phyloP scores from a whole-genome alignment of 2,329 filamentous ascomycete genomes.

The Fusarium anguioides region DNA sequence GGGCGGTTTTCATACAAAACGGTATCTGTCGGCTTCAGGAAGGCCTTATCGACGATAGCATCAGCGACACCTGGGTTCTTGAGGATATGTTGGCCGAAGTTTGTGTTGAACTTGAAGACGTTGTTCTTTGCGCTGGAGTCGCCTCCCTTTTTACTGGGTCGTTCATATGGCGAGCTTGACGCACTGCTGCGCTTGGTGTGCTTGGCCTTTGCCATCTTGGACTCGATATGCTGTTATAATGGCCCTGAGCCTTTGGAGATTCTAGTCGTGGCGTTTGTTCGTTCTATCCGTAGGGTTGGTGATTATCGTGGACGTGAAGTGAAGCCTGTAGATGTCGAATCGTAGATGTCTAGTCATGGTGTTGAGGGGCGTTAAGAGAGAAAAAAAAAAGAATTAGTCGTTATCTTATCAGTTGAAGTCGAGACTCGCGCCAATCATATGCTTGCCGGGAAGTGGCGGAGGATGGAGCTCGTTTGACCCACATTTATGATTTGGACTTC shows the following conservation, averaged over 20 bases:
- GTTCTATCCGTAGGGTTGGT: neutral
- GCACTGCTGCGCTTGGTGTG: constrained; percentile 64
- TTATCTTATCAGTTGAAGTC: constrained; percentile 25
- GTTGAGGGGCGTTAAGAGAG: constrained; percentile 32
- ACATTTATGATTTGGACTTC: constrained; percentile 26
- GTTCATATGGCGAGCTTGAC: constrained; percentile 57
- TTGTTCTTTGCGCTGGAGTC: constrained; percentile 68
- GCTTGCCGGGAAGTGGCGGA: constrained; percentile 16
- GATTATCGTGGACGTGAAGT: constrained; percentile 21
- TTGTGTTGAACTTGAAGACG: constrained; percentile 97
- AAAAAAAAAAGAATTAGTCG: neutral
- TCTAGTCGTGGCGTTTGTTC: neutral
- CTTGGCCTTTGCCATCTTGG: constrained; percentile 64
- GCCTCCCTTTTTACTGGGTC: constrained; percentile 44
- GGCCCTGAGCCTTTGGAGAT: neutral
- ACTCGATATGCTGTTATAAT: neutral
- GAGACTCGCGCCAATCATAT: too few species aligned
- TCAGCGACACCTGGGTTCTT: constrained; percentile 90
- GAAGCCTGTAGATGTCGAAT: constrained; percentile 8
- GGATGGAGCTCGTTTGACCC: constrained; percentile 15
- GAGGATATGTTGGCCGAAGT: constrained; percentile 88
- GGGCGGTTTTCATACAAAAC: constrained; percentile 77
- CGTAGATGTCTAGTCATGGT: constrained; percentile 18
- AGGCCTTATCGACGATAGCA: constrained; percentile 77
- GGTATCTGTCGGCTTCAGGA: constrained; percentile 87